Percentiles rank a stretch among this genome's conserved stretches.
Evolutionary conservation across 805 yeast genomes (phyloP).

Genomic region (Teunomyces aglyptinius): DNA sequence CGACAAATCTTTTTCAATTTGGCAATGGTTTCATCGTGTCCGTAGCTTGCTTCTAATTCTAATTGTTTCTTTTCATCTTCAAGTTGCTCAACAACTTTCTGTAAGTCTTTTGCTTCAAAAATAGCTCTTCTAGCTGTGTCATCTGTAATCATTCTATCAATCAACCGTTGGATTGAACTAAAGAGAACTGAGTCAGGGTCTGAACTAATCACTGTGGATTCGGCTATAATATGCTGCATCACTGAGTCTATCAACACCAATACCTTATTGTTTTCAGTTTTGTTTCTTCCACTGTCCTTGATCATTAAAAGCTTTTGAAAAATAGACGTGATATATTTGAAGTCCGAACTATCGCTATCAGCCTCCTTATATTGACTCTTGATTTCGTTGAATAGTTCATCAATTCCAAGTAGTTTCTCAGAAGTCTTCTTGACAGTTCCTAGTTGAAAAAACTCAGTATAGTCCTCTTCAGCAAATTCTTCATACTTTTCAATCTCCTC

Average conservation of each 20-base stretch:
- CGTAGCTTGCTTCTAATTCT: constrained; percentile 21
- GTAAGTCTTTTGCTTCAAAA: constrained; percentile 27
- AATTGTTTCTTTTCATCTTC: constrained; percentile 21
- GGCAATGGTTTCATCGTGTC: constrained; percentile 18
- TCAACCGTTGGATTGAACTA: constrained; percentile 31
- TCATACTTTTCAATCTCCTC: constrained; percentile 40
- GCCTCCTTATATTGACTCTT: constrained; percentile 7
- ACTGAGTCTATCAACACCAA: constrained; percentile 30
- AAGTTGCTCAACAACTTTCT: constrained; percentile 18
- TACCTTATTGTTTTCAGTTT: constrained; percentile 22
- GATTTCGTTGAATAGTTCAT: constrained; percentile 13
- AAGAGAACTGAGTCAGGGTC: constrained; percentile 28
- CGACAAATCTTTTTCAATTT: constrained; percentile 22
- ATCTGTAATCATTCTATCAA: constrained; percentile 34
- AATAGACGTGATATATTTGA: constrained; percentile 17
- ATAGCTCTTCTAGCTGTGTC: constrained; percentile 36
- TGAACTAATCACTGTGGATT: constrained; percentile 19
- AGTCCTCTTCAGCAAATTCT: constrained; percentile 39
- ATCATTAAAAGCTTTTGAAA: constrained; percentile 26
- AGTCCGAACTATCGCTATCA: constrained; percentile 8
- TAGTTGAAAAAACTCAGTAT: constrained; percentile 18
- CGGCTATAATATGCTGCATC: constrained; percentile 29
- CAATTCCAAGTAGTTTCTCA: constrained; percentile 8
- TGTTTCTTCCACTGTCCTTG: constrained; percentile 23
- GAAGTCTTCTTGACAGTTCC: constrained; percentile 7